Conservation (phyloP, 2,329 filamentous ascomycete species). For the Penicillium sclerotigenum region DNA sequence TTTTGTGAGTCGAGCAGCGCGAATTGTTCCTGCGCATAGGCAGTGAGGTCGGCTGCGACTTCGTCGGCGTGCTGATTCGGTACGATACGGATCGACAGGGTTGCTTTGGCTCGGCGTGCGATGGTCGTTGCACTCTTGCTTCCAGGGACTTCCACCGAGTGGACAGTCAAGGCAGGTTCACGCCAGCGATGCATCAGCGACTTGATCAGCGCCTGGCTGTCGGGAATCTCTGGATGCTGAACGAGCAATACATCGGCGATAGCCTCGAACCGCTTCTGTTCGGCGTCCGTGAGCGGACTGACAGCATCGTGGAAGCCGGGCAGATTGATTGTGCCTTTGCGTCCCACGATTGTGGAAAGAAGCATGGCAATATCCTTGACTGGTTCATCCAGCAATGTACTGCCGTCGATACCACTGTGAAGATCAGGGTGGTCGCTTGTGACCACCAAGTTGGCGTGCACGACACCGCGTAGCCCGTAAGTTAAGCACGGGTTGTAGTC, state of each 20-base stretch:
- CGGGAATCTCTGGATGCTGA: constrained; percentile 63
- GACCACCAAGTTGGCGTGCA: constrained; percentile 87
- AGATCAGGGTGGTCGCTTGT: constrained; percentile 83
- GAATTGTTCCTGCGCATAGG: constrained; percentile 70
- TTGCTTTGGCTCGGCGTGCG: constrained; percentile 80
- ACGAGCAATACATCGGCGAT: constrained; percentile 74
- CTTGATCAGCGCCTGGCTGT: constrained; percentile 69
- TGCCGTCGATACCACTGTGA: constrained; percentile 96
- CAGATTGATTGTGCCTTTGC: constrained; percentile 75
- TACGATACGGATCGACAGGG: constrained; percentile 85
- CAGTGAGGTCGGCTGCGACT: constrained; percentile 65
- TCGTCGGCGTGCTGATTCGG: constrained; percentile 83
- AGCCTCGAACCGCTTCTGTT: constrained; percentile 77
- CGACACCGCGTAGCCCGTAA: constrained; percentile 87
- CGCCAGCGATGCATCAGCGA: constrained; percentile 93
- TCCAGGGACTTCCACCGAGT: constrained; percentile 80
- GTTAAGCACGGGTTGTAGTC: constrained; percentile 94
- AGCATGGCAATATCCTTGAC: constrained; percentile 85
- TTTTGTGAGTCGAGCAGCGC: constrained; percentile 74
- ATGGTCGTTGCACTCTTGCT: constrained; percentile 80
- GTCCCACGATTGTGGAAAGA: constrained; percentile 76
- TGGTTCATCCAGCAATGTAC: constrained; percentile 82
- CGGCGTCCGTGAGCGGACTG: constrained; percentile 68
- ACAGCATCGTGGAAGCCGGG: constrained; percentile 88
- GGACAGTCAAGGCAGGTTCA: constrained; percentile 89